Base-by-base conservation (phyloP, 306 rosid species). In the Castanea crenata region DNA sequence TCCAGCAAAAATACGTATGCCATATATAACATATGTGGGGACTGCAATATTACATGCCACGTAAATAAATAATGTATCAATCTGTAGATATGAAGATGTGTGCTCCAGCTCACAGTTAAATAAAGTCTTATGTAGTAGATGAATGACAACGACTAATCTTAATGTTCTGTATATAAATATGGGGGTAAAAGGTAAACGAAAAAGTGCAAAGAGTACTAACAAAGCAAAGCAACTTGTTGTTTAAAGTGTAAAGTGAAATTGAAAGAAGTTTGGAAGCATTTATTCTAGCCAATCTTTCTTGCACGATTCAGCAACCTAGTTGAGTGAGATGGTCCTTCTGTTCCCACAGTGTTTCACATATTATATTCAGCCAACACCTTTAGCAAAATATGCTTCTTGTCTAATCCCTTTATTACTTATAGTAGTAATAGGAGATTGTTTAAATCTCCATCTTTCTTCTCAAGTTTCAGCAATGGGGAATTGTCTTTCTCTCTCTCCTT, bases 381-480 rank as follows among this genome's bases (percentile, higher is more conserved):
- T 19, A 21, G 54, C 74, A 73, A 76, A 80, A 76, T 55, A 81
- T 65, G 83, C 83, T 71, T 81, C 77, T 86, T 77, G 80, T 72
- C 65, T 51, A 41, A n/a, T 75, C 69, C 70, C 14, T 54, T 68
- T 71, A 73, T 80, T 64, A 9, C 15, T 29, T 25, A 16, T 19
- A 57, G 74, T 69, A 57, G 56, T 52, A 19, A 49, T 46, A 12
- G 19, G 27, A 16, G 55, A 19, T n/a, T 12, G 13, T 10, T 16
- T 16, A 7, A 61, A 31, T 59, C 61, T 70, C 71, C 78, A 9
- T 19, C 64, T 41, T 15, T 27, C 32, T n/a, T 34, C 67, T 13
- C 13, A 54, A 55, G 73, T 72, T 52, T 65, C 49, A 55, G 15
- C 58, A 67, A 89, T 91, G 92, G 85, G 86, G 14, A 88, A 76